Conservation (phyloP, 306 rosid genomes). For the Quercus bicolor region DNA sequence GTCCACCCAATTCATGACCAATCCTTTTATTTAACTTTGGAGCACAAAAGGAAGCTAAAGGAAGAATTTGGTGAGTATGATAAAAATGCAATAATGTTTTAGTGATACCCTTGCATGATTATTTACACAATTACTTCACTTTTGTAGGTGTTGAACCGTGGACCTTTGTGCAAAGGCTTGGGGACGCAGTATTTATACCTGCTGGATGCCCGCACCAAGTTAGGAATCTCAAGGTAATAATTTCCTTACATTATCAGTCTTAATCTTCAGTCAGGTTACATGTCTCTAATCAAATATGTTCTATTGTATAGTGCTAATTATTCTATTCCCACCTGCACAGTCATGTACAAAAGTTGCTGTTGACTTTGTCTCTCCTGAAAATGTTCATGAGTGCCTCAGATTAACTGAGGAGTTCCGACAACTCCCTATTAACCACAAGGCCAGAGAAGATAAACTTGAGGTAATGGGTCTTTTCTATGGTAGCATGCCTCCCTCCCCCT, state of each 20-base stretch:
- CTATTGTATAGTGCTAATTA: not conserved
- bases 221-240: constrained; percentile 69
- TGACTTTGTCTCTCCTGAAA: constrained; percentile 84
- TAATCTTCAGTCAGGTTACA: not conserved
- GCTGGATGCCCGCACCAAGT: constrained; percentile 97
- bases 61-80: constrained; percentile 65
- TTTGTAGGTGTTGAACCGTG: constrained; percentile 67
- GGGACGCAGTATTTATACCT: constrained; percentile 86
- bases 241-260: constrained; percentile 2
- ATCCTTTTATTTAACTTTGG: constrained; percentile 59
- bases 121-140: constrained; percentile 1
- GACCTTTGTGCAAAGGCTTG: constrained; percentile 73
- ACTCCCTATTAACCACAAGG: constrained; percentile 73
- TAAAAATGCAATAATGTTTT: constrained; percentile 1
- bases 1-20: constrained; percentile 84
- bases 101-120: not conserved
- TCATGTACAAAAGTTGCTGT: constrained; percentile 85
- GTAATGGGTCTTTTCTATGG: constrained; percentile 26
- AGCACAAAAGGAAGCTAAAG: constrained; percentile 70
- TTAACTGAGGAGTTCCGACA: constrained; percentile 64
- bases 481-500: not conserved
- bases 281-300: not conserved
- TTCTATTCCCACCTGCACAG: constrained; percentile 31
- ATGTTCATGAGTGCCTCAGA: constrained; percentile 65
- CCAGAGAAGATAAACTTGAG: constrained; percentile 90